A percentile compares a stretch with the other conserved stretches of the same genome.
Conservation (phyloP, 2,329 filamentous ascomycete species). For the Arthrobotrys iridis region DNA sequence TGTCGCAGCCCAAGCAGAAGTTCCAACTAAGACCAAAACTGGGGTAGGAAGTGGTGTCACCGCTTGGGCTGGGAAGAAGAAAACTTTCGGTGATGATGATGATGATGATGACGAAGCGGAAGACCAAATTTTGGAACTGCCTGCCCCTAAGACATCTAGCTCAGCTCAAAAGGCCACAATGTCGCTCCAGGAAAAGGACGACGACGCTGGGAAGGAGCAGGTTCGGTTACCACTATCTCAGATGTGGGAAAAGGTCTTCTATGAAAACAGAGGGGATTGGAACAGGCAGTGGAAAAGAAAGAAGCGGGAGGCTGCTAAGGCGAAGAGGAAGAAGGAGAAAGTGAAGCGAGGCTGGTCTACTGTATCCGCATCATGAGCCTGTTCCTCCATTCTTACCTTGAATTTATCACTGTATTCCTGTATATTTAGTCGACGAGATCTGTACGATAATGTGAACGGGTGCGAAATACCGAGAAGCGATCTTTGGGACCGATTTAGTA, state of each 20-base stretch:
- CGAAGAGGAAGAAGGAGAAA: slow-evolving; percentile 71
- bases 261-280: slow-evolving; percentile 72
- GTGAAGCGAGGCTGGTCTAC: slow-evolving; percentile 34
- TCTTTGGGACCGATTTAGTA: neutral
- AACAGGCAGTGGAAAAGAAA: slow-evolving; percentile 74
- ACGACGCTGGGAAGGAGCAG: slow-evolving; percentile 55
- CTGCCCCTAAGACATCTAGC: neutral
- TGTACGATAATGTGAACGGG: slow-evolving; percentile 7
- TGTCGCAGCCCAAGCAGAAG: neutral
- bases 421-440: neutral
- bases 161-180: neutral
- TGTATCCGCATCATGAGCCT: neutral
- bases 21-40: slow-evolving; percentile 20
- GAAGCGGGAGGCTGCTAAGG: slow-evolving; percentile 72
- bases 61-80: slow-evolving; percentile 32
- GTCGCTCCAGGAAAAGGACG: slow-evolving; percentile 53
- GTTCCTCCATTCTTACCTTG: neutral
- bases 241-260: slow-evolving; percentile 70
- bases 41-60: slow-evolving; percentile 28
- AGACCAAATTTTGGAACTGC: neutral
- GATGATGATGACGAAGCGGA: neutral
- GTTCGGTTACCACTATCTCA: slow-evolving; percentile 34
- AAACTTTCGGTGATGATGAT: slow-evolving; percentile 26
- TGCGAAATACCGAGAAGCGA: neutral
- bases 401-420: slow-evolving; percentile 4